Conservation (phyloP, 169 alveolate genomes). For the Babesia gibsoni region DNA sequence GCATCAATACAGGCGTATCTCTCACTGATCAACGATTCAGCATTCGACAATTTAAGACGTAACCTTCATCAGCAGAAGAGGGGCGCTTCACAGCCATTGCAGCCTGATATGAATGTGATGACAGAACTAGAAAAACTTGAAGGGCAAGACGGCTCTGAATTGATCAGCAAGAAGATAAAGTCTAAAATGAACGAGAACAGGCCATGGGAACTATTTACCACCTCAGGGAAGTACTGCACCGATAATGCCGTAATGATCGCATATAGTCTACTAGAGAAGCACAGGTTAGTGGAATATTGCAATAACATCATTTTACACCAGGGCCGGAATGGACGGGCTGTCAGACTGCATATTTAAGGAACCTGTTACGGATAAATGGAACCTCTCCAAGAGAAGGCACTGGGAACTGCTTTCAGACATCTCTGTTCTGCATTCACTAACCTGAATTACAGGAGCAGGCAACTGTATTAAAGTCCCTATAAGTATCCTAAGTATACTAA, state of each 20-base stretch:
- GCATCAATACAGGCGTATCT: slow-evolving; percentile 31
- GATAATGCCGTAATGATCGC: slow-evolving; percentile 66
- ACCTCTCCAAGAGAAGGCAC: slow-evolving; percentile 34
- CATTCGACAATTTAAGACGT: neutral
- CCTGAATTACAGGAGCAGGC: too few relatives aligned
- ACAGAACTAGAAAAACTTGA: slow-evolving; percentile 14
- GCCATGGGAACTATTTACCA: slow-evolving; percentile 48
- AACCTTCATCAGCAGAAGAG: neutral
- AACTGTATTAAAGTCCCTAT: too few relatives aligned
- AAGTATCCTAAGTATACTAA: too few relatives aligned
- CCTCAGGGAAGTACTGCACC: slow-evolving; percentile 40
- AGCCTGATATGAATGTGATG: slow-evolving; percentile 15
- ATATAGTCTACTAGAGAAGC: slow-evolving; percentile 58
- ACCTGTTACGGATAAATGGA: slow-evolving; percentile 40
- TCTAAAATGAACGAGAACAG: neutral
- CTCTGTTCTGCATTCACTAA: slow-evolving; percentile 37
- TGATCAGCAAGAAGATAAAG: neutral
- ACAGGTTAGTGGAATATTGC: slow-evolving; percentile 16
- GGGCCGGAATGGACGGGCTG: slow-evolving; percentile 50
- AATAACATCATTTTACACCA: neutral
- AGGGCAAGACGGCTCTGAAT: slow-evolving; percentile 1
- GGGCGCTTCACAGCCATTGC: neutral
- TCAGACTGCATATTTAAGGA: slow-evolving; percentile 1
- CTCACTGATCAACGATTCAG: slow-evolving; percentile 1
- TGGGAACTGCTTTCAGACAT: slow-evolving; percentile 61